A percentile compares a stretch with the other conserved stretches of the same genome.
These are phyloP conservation scores for Tylopilus subfusipes DNA, from an alignment of 768 basidiomycete genomes.

Conservation along the genomic window DNA sequence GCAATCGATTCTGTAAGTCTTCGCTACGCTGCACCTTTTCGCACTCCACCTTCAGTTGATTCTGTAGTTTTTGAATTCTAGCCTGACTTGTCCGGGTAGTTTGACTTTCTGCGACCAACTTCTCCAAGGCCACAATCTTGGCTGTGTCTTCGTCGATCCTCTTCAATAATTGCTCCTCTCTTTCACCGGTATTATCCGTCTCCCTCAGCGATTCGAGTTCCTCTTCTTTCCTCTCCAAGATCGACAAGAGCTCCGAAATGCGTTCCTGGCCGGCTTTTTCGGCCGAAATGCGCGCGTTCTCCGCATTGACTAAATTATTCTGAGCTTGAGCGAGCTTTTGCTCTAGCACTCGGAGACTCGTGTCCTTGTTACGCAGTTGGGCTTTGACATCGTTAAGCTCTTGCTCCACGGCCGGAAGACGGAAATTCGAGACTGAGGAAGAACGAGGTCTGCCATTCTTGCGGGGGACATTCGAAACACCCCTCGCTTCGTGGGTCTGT, in stretches of 20 bases:
- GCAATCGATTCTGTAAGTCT: conserved; percentile 42
- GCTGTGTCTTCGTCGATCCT: conserved; percentile 73
- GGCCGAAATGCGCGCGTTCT: conserved; percentile 57
- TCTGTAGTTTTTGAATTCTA: conserved; percentile 41
- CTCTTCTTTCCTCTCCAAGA: conserved; percentile 54
- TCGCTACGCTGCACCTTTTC: conserved; percentile 40
- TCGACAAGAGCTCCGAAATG: conserved; percentile 41
- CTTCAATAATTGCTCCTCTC: conserved; percentile 60
- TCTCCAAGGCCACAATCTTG: conserved; percentile 57
- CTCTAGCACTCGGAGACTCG: conserved; percentile 39
- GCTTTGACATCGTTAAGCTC: conserved; percentile 50
- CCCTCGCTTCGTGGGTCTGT: conserved; percentile 35
- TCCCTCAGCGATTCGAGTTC: conserved; percentile 49
- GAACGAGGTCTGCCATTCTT: conserved; percentile 48
- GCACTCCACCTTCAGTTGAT: conserved; percentile 41
- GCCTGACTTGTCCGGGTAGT: conserved; percentile 29
- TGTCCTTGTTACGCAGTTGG: conserved; percentile 42
- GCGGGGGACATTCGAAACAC: conserved; percentile 31
- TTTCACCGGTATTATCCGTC: conserved; percentile 37
- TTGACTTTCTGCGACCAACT: conserved; percentile 41
- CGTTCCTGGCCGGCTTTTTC: conserved; percentile 47
- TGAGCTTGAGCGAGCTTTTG: conserved; percentile 51
- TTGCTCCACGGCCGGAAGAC: conserved; percentile 49
- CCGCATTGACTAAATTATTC: conserved; percentile 44
- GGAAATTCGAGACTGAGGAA: conserved; percentile 54